phyloP scores from a whole-genome alignment of 495 filamentous ascomycete species.

The Emericellopsis terricola region DNA sequence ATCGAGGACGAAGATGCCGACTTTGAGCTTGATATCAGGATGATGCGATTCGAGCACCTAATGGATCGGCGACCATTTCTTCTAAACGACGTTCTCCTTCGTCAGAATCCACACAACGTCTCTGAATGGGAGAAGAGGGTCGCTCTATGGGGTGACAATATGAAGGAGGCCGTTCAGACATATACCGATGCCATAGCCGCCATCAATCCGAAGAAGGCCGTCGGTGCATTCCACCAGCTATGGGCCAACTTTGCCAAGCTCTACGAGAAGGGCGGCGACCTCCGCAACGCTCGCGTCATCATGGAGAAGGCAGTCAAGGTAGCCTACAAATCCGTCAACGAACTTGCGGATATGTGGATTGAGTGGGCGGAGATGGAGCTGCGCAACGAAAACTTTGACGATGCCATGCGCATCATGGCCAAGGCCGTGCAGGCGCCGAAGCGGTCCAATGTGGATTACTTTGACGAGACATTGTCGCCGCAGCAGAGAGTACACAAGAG shows the following conservation, averaged over 20 bases:
- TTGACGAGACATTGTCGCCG: constrained; percentile 83
- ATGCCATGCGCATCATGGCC: constrained; percentile 86
- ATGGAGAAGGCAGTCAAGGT: constrained; percentile 97
- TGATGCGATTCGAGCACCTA: constrained; percentile 94
- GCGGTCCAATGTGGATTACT: constrained; percentile 90
- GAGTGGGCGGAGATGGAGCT: constrained; percentile 98
- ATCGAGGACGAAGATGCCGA: constrained; percentile 73
- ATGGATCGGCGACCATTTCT: constrained; percentile 97
- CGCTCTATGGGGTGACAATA: constrained; percentile 88
- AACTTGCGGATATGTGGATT: constrained; percentile 95
- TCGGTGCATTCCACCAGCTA: constrained; percentile 83
- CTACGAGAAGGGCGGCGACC: constrained; percentile 78
- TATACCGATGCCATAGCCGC: constrained; percentile 89
- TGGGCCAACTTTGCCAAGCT: constrained; percentile 98
- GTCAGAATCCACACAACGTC: constrained; percentile 94
- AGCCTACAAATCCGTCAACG: constrained; percentile 84
- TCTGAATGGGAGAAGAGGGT: constrained; percentile 95
- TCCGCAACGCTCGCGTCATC: constrained; percentile 74
- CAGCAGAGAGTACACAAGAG: constrained; percentile 97
- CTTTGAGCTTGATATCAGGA: constrained; percentile 89
- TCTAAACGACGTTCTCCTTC: constrained; percentile 85
- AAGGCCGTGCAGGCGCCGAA: constrained; percentile 94
- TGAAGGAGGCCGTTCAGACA: constrained; percentile 76
- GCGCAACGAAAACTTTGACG: constrained; percentile 87
- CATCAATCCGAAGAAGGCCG: constrained; percentile 85